Evolutionary conservation across 2,329 filamentous ascomycete genomes (phyloP).

Genomic region (Cladosporium sp.): DNA sequence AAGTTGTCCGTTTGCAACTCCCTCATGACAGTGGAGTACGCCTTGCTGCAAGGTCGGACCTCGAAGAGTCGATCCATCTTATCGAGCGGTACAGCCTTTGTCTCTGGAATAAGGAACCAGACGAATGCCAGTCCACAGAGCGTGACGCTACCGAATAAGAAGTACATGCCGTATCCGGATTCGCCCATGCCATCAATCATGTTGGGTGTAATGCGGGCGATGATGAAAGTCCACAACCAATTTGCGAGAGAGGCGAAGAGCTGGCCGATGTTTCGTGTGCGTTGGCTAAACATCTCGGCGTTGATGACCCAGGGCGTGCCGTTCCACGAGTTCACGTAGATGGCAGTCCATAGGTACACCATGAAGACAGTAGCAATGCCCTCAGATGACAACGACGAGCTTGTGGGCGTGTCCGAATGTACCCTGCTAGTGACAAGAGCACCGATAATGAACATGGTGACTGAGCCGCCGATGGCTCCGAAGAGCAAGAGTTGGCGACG

Average conservation of each 20-base stretch:
- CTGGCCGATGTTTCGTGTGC: slow-evolving; percentile 41
- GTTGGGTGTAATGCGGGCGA: slow-evolving; percentile 38
- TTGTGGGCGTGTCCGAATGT: not conserved
- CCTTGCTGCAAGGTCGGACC: slow-evolving; percentile 43
- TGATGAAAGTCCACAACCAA: slow-evolving; percentile 40
- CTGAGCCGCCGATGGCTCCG: slow-evolving; percentile 14
- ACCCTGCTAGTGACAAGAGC: slow-evolving; percentile 13
- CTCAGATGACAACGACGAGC: not conserved
- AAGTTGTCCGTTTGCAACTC: slow-evolving; percentile 18
- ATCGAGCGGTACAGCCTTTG: slow-evolving; percentile 19
- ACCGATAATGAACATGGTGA: slow-evolving; percentile 18
- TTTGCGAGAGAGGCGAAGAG: slow-evolving; percentile 37
- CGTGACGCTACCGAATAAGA: slow-evolving; percentile 33
- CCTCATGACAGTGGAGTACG: slow-evolving; percentile 38
- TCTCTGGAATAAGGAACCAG: slow-evolving; percentile 18
- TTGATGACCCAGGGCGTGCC: slow-evolving; percentile 46
- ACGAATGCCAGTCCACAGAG: slow-evolving; percentile 14
- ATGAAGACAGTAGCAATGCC: slow-evolving; percentile 20
- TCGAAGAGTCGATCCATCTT: slow-evolving; percentile 36
- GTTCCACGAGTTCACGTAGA: slow-evolving; percentile 48
- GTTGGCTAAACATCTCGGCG: slow-evolving; percentile 48
- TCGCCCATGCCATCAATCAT: slow-evolving; percentile 36
- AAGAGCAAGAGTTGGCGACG: slow-evolving; percentile 16
- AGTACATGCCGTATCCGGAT: slow-evolving; percentile 37
- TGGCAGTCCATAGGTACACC: slow-evolving; percentile 27